A percentile compares a stretch with the other conserved stretches of the same genome.
These are phyloP conservation scores for Metarhizium brunneum DNA, from an alignment of 2,329 filamentous ascomycete genomes.

Conservation along the genomic window DNA sequence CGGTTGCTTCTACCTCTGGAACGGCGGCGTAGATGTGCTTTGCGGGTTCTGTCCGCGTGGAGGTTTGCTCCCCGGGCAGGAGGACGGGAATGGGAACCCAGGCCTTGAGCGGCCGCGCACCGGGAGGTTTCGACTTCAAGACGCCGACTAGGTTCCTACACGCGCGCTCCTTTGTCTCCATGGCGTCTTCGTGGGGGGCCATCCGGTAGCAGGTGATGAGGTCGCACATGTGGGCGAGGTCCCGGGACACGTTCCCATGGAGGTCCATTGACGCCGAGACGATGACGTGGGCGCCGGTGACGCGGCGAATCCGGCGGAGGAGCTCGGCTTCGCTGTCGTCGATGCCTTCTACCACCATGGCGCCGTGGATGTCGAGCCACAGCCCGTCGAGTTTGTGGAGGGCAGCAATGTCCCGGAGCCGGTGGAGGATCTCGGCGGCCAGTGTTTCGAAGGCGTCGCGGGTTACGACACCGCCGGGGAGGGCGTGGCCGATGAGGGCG, in stretches of 20 bases:
- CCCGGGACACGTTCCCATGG: conserved; percentile 43
- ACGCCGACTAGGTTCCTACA: conserved; percentile 37
- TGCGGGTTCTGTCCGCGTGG: conserved; percentile 42
- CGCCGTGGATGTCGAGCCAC: conserved; percentile 48
- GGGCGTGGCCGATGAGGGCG: conserved; percentile 39
- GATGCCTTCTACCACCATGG: conserved; percentile 42
- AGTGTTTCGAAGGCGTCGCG: conserved; percentile 36
- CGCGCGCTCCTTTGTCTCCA: conserved; percentile 40
- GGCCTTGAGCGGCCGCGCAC: conserved; percentile 36
- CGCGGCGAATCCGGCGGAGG: conserved; percentile 31
- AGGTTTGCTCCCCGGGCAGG: conserved; percentile 45
- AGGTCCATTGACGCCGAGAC: conserved; percentile 47
- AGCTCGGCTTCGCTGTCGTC: conserved; percentile 40
- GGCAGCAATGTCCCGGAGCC: conserved; percentile 27
- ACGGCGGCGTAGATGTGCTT: conserved; percentile 40
- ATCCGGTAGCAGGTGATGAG: conserved; percentile 44
- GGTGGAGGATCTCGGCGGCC: conserved; percentile 28
- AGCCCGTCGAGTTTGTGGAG: conserved; percentile 32
- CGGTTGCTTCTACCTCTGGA: conserved; percentile 28
- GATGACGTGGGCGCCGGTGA: conserved; percentile 35
- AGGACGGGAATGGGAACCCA: conserved; percentile 43
- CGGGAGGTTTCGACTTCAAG: conserved; percentile 16
- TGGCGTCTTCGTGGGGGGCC: conserved; percentile 40
- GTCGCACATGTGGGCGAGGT: conserved; percentile 38
- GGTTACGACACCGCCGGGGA: conserved; percentile 39